Percentiles rank a stretch among this genome's conserved stretches.
phyloP scores from a whole-genome alignment of 2,329 filamentous ascomycete genomes.

The Penicillium sp. region DNA sequence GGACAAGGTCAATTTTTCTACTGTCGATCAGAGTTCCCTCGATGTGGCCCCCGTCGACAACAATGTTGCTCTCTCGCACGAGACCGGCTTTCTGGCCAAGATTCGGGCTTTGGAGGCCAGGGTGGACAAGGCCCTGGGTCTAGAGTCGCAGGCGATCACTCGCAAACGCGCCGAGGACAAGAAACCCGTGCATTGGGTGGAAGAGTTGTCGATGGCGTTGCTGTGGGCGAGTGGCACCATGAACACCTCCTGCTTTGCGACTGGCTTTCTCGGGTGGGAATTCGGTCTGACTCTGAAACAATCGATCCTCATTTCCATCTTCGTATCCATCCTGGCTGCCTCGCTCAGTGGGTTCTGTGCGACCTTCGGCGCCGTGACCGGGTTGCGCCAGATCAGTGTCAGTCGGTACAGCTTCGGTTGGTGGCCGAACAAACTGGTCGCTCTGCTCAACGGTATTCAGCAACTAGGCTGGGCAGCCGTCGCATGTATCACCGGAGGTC shows the following conservation, averaged over 20 bases:
- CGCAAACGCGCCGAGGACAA: constrained; percentile 43
- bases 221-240: constrained; percentile 56
- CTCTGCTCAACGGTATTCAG: constrained; percentile 41
- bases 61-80: neutral
- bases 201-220: constrained; percentile 46
- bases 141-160: constrained; percentile 51
- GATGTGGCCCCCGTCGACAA: neutral
- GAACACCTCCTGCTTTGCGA: constrained; percentile 55
- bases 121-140: constrained; percentile 50
- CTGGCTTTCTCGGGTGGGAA: constrained; percentile 54
- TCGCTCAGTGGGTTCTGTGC: constrained; percentile 47
- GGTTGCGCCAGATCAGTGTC: constrained; percentile 54
- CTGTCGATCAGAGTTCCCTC: constrained; percentile 5
- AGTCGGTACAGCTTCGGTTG: constrained; percentile 53
- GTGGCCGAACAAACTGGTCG: constrained; percentile 54
- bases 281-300: constrained; percentile 50
- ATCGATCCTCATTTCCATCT: constrained; percentile 48
- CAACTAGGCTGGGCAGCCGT: constrained; percentile 33
- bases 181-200: constrained; percentile 40
- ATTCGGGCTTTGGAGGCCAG: constrained; percentile 45
- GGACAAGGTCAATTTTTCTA: constrained; percentile 2
- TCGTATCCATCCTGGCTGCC: constrained; percentile 44
- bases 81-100: constrained; percentile 9
- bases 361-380: constrained; percentile 52
- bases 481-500: constrained; percentile 33